Conservation (phyloP, 306 rosid genomes). For the Spatholobus suberectus region DNA sequence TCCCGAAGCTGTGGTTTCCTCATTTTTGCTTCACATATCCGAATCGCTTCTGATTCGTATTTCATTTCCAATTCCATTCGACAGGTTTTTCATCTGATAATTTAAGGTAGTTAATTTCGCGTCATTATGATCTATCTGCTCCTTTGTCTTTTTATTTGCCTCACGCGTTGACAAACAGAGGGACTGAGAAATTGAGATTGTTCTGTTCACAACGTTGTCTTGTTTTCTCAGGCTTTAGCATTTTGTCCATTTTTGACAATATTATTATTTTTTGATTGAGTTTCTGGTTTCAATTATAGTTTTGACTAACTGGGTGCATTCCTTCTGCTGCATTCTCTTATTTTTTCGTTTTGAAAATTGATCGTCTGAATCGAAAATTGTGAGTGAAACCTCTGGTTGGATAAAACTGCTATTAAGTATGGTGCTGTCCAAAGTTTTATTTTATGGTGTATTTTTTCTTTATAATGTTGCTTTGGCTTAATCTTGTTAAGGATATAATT, state of each 20-base stretch:
- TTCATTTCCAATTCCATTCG: background rate
- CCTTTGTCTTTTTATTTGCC: background rate
- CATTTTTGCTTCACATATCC: background rate
- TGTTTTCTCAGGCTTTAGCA: background rate
- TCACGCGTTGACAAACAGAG: background rate
- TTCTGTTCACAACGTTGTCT: background rate
- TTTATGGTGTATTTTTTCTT: background rate
- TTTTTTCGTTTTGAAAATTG: background rate
- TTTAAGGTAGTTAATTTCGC: background rate
- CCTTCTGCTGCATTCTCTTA: background rate
- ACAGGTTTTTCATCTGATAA: background rate
- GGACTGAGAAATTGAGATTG: background rate
- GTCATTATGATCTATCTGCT: background rate
- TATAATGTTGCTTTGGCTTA: background rate
- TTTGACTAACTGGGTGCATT: background rate
- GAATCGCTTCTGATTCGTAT: background rate
- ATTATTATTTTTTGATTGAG: background rate
- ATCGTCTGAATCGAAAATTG: background rate
- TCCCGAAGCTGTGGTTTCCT: background rate
- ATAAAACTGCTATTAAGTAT: background rate
- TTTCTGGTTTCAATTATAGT: background rate
- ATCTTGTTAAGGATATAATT: background rate
- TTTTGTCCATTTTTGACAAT: background rate
- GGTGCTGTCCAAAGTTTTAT: background rate
- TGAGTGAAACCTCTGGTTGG: background rate